phyloP scores from a whole-genome alignment of 1,284 basidiomycete species.

The Leccinum pachyderme region DNA sequence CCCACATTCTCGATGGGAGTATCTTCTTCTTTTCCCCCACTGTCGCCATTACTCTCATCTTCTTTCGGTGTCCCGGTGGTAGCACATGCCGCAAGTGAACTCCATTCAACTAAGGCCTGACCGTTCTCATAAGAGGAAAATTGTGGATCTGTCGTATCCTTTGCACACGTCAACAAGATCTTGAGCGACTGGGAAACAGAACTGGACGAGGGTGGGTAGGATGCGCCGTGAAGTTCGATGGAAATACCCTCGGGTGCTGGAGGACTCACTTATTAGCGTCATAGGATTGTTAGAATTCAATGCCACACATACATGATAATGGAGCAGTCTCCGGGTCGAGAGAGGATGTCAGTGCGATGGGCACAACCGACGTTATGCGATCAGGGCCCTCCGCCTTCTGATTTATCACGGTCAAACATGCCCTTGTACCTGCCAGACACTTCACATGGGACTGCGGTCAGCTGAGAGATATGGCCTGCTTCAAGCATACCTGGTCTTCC shows the following conservation, averaged over 20 bases:
- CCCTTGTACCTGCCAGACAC: conserved; percentile 68
- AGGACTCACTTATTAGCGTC: conserved; percentile 7
- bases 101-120: conserved; percentile 58
- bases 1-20: conserved; percentile 46
- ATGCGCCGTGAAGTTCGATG: conserved; percentile 57
- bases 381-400: conserved; percentile 51
- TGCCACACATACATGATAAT: conserved; percentile 45
- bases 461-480: not conserved
- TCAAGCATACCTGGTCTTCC: conserved; percentile 62
- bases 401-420: conserved; percentile 69
- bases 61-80: conserved; percentile 33
- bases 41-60: conserved; percentile 35
- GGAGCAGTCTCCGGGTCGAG: conserved; percentile 40
- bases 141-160: conserved; percentile 43
- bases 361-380: conserved; percentile 64
- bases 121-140: conserved; percentile 63
- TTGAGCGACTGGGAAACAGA: conserved; percentile 55
- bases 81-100: conserved; percentile 49
- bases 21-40: conserved; percentile 32
- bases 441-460: conserved; percentile 30
- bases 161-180: conserved; percentile 58
- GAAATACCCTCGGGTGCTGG: conserved; percentile 47
- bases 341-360: conserved; percentile 51
- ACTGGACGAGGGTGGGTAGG: conserved; percentile 52
- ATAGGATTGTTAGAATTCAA: not conserved